Conservation (phyloP, 495 filamentous ascomycete species). For the Talaromyces nanjingensis region DNA sequence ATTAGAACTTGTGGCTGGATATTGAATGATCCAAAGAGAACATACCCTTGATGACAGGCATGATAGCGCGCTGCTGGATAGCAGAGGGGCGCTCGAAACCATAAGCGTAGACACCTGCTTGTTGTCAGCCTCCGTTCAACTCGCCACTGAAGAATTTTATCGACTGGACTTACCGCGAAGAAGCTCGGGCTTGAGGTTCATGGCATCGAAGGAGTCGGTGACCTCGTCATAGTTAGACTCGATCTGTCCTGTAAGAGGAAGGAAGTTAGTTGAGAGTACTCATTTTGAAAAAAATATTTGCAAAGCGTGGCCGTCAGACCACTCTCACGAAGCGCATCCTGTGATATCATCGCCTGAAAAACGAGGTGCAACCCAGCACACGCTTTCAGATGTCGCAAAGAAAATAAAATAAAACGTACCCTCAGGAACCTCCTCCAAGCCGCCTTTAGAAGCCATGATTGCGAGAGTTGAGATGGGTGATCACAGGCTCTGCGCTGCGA, state of each 20-base stretch:
- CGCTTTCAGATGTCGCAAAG: neutral
- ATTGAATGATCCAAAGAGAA: slow-evolving; percentile 21
- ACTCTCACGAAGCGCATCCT: neutral
- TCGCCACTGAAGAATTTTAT: neutral
- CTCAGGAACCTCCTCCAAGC: slow-evolving; percentile 92
- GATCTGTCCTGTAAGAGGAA: slow-evolving; percentile 68
- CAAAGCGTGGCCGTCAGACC: neutral
- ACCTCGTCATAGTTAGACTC: slow-evolving; percentile 99
- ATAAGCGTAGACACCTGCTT: slow-evolving; percentile 91
- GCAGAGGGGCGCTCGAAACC: slow-evolving; percentile 99
- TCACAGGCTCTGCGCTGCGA: slow-evolving; percentile 66
- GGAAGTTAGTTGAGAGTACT: neutral
- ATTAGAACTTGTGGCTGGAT: slow-evolving; percentile 16
- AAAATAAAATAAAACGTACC: slow-evolving; percentile 46
- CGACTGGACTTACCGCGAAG: slow-evolving; percentile 70
- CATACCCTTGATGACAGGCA: slow-evolving; percentile 99
- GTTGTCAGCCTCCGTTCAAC: slow-evolving; percentile 1
- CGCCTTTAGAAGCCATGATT: slow-evolving; percentile 91
- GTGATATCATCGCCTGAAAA: neutral
- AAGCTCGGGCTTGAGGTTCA: slow-evolving; percentile 93
- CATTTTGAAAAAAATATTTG: neutral
- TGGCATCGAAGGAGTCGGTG: slow-evolving; percentile 96
- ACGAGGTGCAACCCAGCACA: neutral
- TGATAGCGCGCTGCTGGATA: slow-evolving; percentile 98
- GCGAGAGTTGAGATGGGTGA: slow-evolving; percentile 55